Evolutionary conservation across 2,329 filamentous ascomycete species (phyloP).

Genomic region (Gliomastix tumulicola): DNA sequence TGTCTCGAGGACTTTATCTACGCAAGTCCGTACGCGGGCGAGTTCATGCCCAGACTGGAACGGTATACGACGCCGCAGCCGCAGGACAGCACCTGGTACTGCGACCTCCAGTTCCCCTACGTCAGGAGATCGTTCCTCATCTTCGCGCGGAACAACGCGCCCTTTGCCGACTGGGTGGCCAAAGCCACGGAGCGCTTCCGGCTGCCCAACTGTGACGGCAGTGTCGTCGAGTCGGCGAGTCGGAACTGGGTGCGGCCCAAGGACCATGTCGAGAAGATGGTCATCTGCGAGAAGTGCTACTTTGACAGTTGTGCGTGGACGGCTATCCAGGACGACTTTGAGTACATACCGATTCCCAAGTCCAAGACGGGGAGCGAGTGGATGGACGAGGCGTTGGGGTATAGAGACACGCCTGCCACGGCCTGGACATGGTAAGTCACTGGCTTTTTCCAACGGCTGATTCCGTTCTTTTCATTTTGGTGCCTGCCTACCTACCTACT

Average conservation of each 20-base stretch:
- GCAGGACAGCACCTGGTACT: slow-evolving; percentile 20
- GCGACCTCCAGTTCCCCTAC: slow-evolving; percentile 19
- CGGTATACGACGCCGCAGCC: slow-evolving; percentile 11
- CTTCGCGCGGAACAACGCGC: slow-evolving; percentile 7
- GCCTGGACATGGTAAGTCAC: slow-evolving; percentile 12
- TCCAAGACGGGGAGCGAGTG: background rate
- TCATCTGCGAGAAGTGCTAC: slow-evolving; percentile 25
- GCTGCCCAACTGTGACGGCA: slow-evolving; percentile 19
- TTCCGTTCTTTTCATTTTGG: background rate
- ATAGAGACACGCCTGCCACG: slow-evolving; percentile 11
- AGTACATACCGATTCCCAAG: slow-evolving; percentile 6
- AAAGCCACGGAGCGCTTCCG: slow-evolving; percentile 11
- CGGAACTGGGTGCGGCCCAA: slow-evolving; percentile 17
- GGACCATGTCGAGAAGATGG: slow-evolving; percentile 13
- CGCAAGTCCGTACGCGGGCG: slow-evolving; percentile 16
- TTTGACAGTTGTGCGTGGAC: slow-evolving; percentile 22
- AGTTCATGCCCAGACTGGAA: slow-evolving; percentile 13
- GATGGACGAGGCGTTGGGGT: slow-evolving; percentile 7
- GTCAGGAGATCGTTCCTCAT: slow-evolving; percentile 10
- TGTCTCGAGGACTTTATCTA: slow-evolving; percentile 25
- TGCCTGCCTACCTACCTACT: no score
- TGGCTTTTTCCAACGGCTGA: no score
- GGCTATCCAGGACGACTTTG: slow-evolving; percentile 17
- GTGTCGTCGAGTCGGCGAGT: slow-evolving; percentile 10
- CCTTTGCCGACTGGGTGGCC: slow-evolving; percentile 17